Evolutionary conservation across 805 yeast genomes (phyloP).

Genomic region (Candida incommunis): DNA sequence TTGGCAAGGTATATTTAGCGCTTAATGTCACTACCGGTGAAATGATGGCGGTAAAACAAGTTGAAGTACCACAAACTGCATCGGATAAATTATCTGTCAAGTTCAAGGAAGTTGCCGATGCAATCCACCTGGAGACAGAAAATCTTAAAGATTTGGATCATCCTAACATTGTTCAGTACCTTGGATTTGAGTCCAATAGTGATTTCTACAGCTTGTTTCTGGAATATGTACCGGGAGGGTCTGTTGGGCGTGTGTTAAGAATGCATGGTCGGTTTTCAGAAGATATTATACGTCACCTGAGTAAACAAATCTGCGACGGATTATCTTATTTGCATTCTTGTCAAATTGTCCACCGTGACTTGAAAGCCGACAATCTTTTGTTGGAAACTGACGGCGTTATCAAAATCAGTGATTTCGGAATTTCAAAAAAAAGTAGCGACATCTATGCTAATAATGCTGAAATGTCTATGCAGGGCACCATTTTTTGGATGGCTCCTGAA

Average conservation of each 20-base stretch:
- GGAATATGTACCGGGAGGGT: constrained; percentile 97
- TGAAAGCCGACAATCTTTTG: constrained; percentile 85
- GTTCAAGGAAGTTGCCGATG: constrained; percentile 43
- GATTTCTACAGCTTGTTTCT: constrained; percentile 72
- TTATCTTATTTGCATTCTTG: constrained; percentile 73
- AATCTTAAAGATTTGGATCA: constrained; percentile 91
- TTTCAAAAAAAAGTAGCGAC: constrained; percentile 72
- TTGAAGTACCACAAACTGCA: constrained; percentile 41
- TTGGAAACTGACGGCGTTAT: constrained; percentile 87
- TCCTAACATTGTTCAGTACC: constrained; percentile 84
- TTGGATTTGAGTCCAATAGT: constrained; percentile 75
- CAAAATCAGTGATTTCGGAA: constrained; percentile 94
- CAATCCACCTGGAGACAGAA: constrained; percentile 79
- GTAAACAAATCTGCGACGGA: constrained; percentile 71
- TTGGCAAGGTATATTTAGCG: constrained; percentile 86
- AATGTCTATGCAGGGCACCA: constrained; percentile 97
- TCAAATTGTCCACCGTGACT: constrained; percentile 85
- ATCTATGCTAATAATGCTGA: constrained; percentile 85
- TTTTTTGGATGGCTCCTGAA: constrained; percentile 99
- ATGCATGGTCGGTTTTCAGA: constrained; percentile 80
- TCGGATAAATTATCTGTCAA: constrained; percentile 9
- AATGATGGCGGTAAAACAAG: constrained; percentile 97
- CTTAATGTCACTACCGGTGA: constrained; percentile 94
- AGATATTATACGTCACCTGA: constrained; percentile 52
- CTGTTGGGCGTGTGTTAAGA: constrained; percentile 75